phyloP scores from a whole-genome alignment of 2,329 filamentous ascomycete genomes.

The Xylaria sp. region DNA sequence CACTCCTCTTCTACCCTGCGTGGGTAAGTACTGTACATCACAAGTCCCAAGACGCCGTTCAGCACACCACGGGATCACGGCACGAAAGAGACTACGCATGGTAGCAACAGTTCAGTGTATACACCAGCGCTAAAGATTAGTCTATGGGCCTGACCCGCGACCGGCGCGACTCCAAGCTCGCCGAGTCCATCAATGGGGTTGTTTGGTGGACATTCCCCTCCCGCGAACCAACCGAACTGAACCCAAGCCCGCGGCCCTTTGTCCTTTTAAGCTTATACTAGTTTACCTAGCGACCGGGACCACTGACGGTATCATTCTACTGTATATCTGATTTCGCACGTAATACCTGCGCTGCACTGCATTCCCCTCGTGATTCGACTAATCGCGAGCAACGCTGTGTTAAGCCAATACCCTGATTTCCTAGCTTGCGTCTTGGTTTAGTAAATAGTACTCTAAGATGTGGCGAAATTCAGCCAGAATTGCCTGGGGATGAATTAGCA shows the following conservation, averaged over 20 bases:
- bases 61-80: not conserved
- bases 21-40: not conserved
- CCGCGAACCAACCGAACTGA: not conserved
- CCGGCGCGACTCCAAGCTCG: not conserved
- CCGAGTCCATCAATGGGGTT: too few species aligned
- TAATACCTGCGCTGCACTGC: not conserved
- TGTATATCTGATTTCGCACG: not conserved
- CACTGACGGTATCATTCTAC: not conserved
- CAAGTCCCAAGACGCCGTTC: too few species aligned
- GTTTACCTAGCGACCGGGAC: not conserved
- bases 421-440: not conserved
- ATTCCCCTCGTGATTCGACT: too few species aligned
- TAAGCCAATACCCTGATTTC: not conserved
- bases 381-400: not conserved
- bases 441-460: not conserved
- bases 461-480: not conserved
- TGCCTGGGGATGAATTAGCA: not conserved
- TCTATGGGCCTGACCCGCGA: not conserved
- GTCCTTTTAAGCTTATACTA: conserved; percentile 6
- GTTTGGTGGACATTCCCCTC: not conserved
- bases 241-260: not conserved
- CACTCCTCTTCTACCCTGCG: not conserved
- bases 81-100: not conserved
- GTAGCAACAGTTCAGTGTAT: not conserved
- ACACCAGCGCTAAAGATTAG: conserved; percentile 10